Evolutionary conservation across 1,139 yeast species (phyloP).

Genomic region (Suhomyces kunorum): DNA sequence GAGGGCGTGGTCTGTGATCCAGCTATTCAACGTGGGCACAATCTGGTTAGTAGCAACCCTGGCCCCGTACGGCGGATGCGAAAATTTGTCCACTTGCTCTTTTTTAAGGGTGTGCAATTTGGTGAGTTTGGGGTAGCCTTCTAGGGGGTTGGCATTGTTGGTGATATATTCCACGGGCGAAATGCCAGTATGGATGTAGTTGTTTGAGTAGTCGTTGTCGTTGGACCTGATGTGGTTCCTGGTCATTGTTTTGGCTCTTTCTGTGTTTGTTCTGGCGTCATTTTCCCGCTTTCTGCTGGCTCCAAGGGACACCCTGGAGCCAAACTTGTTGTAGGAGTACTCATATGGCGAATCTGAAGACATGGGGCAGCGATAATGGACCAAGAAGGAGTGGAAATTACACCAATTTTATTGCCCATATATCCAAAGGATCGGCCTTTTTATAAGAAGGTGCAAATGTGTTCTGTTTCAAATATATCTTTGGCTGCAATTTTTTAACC

Average conservation of each 20-base stretch:
- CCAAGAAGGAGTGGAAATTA: background rate
- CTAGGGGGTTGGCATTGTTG: slow-evolving; percentile 64
- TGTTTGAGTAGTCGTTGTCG: slow-evolving; percentile 68
- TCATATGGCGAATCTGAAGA: slow-evolving; percentile 3
- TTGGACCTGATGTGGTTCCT: background rate
- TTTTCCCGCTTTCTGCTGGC: background rate
- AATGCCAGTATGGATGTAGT: slow-evolving; percentile 60
- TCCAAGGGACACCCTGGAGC: slow-evolving; percentile 8
- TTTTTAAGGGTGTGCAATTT: slow-evolving; percentile 63
- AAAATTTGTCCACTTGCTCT: slow-evolving; percentile 47
- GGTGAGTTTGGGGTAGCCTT: slow-evolving; percentile 84
- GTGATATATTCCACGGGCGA: slow-evolving; percentile 64
- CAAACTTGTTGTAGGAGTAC: slow-evolving; percentile 16
- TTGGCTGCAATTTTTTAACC: background rate
- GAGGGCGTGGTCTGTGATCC: slow-evolving; percentile 59
- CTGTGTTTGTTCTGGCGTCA: background rate
- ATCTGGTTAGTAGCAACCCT: slow-evolving; percentile 55
- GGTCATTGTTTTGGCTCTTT: background rate
- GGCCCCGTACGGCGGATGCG: slow-evolving; percentile 67
- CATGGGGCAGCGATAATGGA: background rate
- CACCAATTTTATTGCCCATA: background rate
- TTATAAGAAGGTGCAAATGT: background rate
- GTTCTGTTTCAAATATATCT: background rate
- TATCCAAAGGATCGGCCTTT: background rate
- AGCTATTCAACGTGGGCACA: slow-evolving; percentile 53